A percentile compares a stretch with the other conserved stretches of the same genome.
Conservation (phyloP, 108 stramenopile genomes). For the Poteriospumella lacustris region DNA sequence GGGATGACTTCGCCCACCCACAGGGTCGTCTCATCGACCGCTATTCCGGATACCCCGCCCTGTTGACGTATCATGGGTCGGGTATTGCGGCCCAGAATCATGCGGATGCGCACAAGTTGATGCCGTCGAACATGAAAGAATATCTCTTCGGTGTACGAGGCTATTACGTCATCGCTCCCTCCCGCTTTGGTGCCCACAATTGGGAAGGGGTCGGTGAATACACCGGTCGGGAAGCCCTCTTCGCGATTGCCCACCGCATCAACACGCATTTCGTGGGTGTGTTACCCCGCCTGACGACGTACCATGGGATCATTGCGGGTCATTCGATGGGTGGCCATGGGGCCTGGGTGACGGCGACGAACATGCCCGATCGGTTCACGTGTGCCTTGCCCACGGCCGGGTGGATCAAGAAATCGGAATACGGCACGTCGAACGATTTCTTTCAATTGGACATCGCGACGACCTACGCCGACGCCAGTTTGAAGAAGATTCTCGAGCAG, state of each 20-base stretch:
- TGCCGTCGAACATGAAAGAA: not conserved
- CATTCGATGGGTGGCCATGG: conserved; percentile 32
- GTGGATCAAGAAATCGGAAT: conserved; percentile 26
- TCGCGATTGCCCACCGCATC: not conserved
- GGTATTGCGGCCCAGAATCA: conserved; percentile 22
- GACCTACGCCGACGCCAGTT: not conserved
- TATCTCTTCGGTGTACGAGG: not conserved
- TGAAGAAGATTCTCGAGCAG: not conserved
- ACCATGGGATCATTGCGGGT: not conserved
- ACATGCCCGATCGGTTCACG: not conserved
- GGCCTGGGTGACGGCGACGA: not conserved
- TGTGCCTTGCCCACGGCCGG: not conserved
- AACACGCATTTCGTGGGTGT: no score
- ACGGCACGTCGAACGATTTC: not conserved
- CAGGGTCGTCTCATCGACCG: no score
- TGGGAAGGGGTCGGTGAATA: not conserved
- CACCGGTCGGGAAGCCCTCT: not conserved
- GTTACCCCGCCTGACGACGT: not conserved
- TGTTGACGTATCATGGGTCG: conserved; percentile 3
- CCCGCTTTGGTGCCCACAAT: conserved; percentile 22
- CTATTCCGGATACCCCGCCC: not conserved
- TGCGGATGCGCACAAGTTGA: conserved; percentile 20
- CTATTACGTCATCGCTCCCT: conserved; percentile 8
- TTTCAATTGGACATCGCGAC: not conserved
- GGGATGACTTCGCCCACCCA: not conserved